Base-by-base conservation (phyloP, 176 grass and related monocot genomes). In the Aegilops umbellulata region DNA sequence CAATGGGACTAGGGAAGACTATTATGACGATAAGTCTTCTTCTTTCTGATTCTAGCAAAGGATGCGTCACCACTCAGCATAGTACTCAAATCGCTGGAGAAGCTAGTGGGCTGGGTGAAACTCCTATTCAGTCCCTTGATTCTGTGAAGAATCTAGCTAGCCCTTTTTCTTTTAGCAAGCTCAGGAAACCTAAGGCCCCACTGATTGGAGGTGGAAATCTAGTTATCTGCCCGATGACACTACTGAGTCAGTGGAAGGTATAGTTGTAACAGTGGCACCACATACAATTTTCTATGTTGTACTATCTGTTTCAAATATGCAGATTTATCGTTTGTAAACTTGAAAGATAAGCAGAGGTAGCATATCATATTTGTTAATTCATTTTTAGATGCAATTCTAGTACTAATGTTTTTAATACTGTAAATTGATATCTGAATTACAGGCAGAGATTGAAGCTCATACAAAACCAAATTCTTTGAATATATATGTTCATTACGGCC, bases 161-260 rank as follows among this genome's bases (percentile, higher is more conserved):
- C 36, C 88, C 93, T 53, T 90, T 89, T 84, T 88, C 84, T 58
- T 98, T 98, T 83, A 87, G 81, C 69, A 95, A 94, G 88, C 75
- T 92, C 27, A 83, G 83, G 82, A 95, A 92, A 89, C 78, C 76
- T 27, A 98, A 95, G 82, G 39, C 81, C 47, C 87, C 89, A 74
- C 62, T 86, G 46, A 86, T 92, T 87, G 93, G 90, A 81, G 96
- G 93, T 73, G 82, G 93, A 82, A 98, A 87, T 89, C 76, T 98
- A 77, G 92, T 98, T 64, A 80, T 98, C 60, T 98, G 96, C 86
- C 96, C 96, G 6, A 98, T 98, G 96, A 98, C 96, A 64, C 74
- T 98, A 79, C 82, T 98, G 67, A 85, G 96, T 82, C 96, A 98
- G 85, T 98, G 96, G 96, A 98, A 98, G 96, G 96, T 98, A 95